A percentile compares a stretch with the other conserved stretches of the same genome.
Evolutionary conservation across 805 yeast species (phyloP).

Genomic region (Candida arabinofermentans): DNA sequence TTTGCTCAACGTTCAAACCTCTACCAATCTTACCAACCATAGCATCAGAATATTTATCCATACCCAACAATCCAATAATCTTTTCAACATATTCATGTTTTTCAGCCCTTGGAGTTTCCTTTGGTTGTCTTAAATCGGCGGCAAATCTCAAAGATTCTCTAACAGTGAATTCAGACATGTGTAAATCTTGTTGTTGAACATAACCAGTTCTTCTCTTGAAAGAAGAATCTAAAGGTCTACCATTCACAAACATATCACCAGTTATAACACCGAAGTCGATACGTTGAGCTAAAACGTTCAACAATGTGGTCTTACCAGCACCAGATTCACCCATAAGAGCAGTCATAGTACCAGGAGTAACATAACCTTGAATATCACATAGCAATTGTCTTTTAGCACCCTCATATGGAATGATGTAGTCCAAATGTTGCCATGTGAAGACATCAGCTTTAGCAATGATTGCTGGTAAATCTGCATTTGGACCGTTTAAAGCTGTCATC

Average conservation of each 20-base stretch:
- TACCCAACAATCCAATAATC: constrained; percentile 36
- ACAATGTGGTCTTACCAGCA: constrained; percentile 57
- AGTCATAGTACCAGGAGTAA: constrained; percentile 51
- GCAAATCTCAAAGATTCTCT: constrained; percentile 47
- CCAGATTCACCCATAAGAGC: constrained; percentile 64
- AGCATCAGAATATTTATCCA: constrained; percentile 48
- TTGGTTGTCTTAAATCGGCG: constrained; percentile 46
- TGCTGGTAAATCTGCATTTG: constrained; percentile 17
- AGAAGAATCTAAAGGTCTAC: constrained; percentile 44
- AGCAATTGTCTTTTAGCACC: constrained; percentile 39
- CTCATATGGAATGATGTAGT: constrained; percentile 50
- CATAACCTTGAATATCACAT: constrained; percentile 40
- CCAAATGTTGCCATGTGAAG: constrained; percentile 61
- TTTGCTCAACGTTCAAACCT: constrained; percentile 51
- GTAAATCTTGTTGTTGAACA: constrained; percentile 54
- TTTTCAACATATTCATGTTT: constrained; percentile 41
- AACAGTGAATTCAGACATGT: constrained; percentile 47
- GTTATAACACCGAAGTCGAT: constrained; percentile 48
- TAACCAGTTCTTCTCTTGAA: constrained; percentile 52
- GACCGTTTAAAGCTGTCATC: constrained; percentile 22
- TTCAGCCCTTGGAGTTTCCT: constrained; percentile 34
- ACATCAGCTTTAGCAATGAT: constrained; percentile 33
- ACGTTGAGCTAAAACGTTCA: constrained; percentile 51
- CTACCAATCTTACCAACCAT: constrained; percentile 42
- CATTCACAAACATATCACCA: constrained; percentile 55